Conservation (phyloP, 495 filamentous ascomycete genomes). For the Aspergillus diversus region DNA sequence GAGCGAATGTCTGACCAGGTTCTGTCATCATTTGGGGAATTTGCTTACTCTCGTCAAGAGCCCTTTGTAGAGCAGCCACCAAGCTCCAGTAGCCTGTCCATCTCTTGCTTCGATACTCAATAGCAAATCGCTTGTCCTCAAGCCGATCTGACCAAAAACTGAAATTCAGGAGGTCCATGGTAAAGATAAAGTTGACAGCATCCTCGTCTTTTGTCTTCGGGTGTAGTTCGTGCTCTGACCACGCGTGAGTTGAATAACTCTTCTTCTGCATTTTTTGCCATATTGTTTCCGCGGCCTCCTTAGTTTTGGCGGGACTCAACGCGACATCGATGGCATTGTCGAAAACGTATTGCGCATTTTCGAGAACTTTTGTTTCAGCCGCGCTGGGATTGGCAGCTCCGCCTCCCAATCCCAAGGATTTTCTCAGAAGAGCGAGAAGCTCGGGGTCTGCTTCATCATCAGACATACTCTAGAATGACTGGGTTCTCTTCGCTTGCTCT, state of each 20-base stretch:
- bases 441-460: slow-evolving; percentile 90
- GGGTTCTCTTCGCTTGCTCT: neutral
- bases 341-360: slow-evolving; percentile 82
- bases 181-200: slow-evolving; percentile 89
- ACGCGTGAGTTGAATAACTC: slow-evolving; percentile 78
- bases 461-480: slow-evolving; percentile 57
- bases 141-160: slow-evolving; percentile 84
- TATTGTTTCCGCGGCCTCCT: slow-evolving; percentile 78
- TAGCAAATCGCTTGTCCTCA: slow-evolving; percentile 68
- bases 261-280: slow-evolving; percentile 81
- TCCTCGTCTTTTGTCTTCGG: slow-evolving; percentile 76
- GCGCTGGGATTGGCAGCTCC: slow-evolving; percentile 52
- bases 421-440: slow-evolving; percentile 81
- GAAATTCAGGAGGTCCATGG: slow-evolving; percentile 96
- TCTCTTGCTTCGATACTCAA: slow-evolving; percentile 76
- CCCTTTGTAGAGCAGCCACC: slow-evolving; percentile 82
- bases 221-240: slow-evolving; percentile 90
- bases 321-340: slow-evolving; percentile 94
- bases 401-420: slow-evolving; percentile 69
- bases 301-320: slow-evolving; percentile 74
- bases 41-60: slow-evolving; percentile 78
- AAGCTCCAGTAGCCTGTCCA: slow-evolving; percentile 98
- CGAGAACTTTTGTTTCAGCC: slow-evolving; percentile 77
- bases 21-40: neutral
- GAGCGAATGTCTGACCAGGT: too few relatives aligned